Base-by-base conservation (phyloP, 331 rosid species). In the Arachis monticola region DNA sequence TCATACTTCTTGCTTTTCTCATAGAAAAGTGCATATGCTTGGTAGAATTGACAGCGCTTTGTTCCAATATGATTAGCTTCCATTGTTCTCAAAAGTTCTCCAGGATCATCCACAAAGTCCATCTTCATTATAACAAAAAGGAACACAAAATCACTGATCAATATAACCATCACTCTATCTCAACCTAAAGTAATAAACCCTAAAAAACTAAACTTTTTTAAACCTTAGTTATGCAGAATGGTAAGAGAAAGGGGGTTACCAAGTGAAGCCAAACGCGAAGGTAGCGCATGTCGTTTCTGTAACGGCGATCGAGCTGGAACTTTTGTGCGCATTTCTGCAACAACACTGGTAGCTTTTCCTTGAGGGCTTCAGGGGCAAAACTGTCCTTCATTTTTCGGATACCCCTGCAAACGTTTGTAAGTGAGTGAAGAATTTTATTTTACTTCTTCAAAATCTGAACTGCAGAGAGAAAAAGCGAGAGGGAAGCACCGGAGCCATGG, bases 211-310 rank as follows among this genome's bases (percentile, higher is more conserved):
- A 64, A 63, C 35, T 70, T 60, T 51, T 9, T 14, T 11, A 4
- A 75, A 32, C 38, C 82, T 70, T n/a, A 44, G 41, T 77, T 67
- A 48, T 6, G 42, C 4, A n/a, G 56, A 59, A 22, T 67, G 13
- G 3, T 30, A 38, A 8, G 69, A 10, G 0, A 30, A 62, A 5
- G 1, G 9, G 11, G 69, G 52, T 78, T 88, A 93, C 99, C 96
- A 91, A 83, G 72, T 94, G 96, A 38, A 94, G 84, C 99, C 97
- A 94, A 83, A 94, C 89, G n/a, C 97, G 90, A 77, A 94, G 82
- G 75, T 88, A 94, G 9, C 96, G 97, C 77, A 88, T 66, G 74
- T 94, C 97, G 73, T 94, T 91, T 70, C 85, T 76, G 74, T 90
- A 94, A 52, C 91, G 99, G 14, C 87, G 88, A 78, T 88, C 97